Evolutionary conservation across 805 yeast genomes (phyloP), one percentile per base, ranked within the genome.

Genomic region (Diddensiella santjacobensis): DNA sequence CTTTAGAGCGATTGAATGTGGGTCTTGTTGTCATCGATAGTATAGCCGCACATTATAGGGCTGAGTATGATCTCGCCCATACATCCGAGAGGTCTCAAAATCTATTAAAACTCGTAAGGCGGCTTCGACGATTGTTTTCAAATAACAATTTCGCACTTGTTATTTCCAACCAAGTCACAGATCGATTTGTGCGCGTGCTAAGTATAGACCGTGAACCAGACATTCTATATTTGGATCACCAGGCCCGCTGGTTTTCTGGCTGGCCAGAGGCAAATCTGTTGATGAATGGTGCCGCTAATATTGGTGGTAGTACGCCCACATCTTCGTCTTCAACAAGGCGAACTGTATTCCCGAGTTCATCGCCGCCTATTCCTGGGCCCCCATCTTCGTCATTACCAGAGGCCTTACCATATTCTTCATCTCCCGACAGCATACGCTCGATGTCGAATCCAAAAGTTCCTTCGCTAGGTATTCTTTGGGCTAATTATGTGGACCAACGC

Each of bases 141-240:
- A 60, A 70, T 13, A 64, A 70, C 58, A 64, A 74, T 19, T 59
- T 85, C 3, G 84, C 95, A 0, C 65, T 90, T 0, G 79, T 87
- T 0, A 75, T 84, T 1, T 77, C 89, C 0, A 89, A 90, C 58
- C 96, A 90, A 64, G 87, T 89, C 1, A 77, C 89, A 36, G 91
- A 84, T 58, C 74, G 56, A 53, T 33, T 57, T 61, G n/a, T 59
- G 55, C 55, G 72, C 61, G 57, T 60, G 3, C 49, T 63, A n/a
- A 50, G 53, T 4, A 35, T 42, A 2, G 58, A 63, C 4, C 56
- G 62, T 38, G 67, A 71, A 47, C 67, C 72, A 2, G 22, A 24
- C 19, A 29, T 17, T 36, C 62, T 77, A 48, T 69, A 68, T 35
- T 66, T 75, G 43, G 84, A 83, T 48, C 78, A 80, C 58, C 96